phyloP scores from a whole-genome alignment of 352 stramenopile species.

The Phytophthora europaea region DNA sequence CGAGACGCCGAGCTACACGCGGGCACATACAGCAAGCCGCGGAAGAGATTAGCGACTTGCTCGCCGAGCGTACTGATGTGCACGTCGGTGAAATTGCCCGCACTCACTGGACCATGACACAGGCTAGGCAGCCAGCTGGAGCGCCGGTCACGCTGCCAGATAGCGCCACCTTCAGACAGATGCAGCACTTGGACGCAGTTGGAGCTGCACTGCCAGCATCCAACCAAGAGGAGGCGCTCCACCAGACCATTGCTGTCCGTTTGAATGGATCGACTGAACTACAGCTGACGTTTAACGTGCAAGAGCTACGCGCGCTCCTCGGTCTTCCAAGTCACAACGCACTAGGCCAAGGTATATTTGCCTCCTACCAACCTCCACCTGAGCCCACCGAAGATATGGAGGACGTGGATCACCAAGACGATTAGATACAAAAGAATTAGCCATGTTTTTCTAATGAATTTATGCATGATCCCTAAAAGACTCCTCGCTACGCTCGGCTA shows the following conservation, averaged over 20 bases:
- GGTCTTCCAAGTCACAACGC: conserved; percentile 1
- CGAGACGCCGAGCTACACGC: not conserved
- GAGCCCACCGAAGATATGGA: conserved; percentile 17
- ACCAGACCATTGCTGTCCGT: not conserved
- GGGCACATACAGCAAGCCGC: conserved; percentile 6
- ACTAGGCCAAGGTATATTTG: conserved; percentile 9
- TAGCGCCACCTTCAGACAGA: conserved; percentile 1
- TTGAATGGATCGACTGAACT: conserved; percentile 9
- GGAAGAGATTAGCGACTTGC: conserved; percentile 1
- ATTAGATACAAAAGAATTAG: not conserved
- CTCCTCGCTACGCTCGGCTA: conserved; percentile 21
- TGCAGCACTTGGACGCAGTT: conserved; percentile 4
- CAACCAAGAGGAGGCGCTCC: not conserved
- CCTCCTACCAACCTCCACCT: conserved; percentile 1
- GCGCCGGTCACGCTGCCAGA: not conserved
- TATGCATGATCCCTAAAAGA: not conserved
- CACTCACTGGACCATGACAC: conserved; percentile 12
- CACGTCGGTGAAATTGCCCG: conserved; percentile 8
- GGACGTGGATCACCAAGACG: conserved; percentile 18
- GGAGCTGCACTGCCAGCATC: not conserved
- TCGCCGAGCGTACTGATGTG: not conserved
- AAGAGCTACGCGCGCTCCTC: conserved; percentile 6
- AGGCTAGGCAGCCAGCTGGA: conserved; percentile 1
- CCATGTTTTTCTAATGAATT: conserved; percentile 3
- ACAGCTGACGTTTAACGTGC: conserved; percentile 4